Evolutionary conservation across 2,329 filamentous ascomycete species (phyloP), one percentile per base, ranked within the genome.

Genomic region (Apiospora malaysiana): DNA sequence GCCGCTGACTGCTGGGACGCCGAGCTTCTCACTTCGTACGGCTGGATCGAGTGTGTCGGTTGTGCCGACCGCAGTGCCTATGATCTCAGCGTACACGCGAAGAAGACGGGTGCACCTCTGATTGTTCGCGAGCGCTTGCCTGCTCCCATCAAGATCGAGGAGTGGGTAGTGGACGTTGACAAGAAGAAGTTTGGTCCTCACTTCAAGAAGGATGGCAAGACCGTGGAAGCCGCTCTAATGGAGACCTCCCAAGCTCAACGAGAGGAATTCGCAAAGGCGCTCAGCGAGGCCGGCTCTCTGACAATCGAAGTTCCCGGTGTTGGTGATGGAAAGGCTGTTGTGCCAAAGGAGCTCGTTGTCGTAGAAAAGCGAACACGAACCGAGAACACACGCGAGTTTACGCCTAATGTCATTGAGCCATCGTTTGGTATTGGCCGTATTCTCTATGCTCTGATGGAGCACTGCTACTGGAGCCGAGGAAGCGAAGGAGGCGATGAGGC

Each of bases 1-100:
- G 96, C 96, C 66, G 89, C 91, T 70, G 96, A 99, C 85, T 99
- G 96, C 85, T 98, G 96, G 96, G 96, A 99, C 82, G 95, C 94
- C 18, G 96, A 99, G 82, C 86, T 99, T 70, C 86, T 93, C 73
- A 98, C 94, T 71, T 95, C 93, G 73, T 95, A 95, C 78, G 96
- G 96, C 81, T 99, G 96, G 96, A 93, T 98, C 74, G 96, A 99
- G 86, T 98, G 95, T 81, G 95, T 98, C 78, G 96, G 96, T 73
- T 98, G 96, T 82, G 96, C 96, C 72, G 95, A 98, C 81, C 91
- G 96, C 78, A 97, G 93, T 80, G 96, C 96, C 25, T 99, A 97
- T 82, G 96, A 99, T 83, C 82, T 98, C 81, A 92, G 90, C 46
- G 95, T 98, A 12, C 96, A 98, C 83, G 91, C 92, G 80, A 95